Conservation (phyloP, 2,329 filamentous ascomycete species). For the Penicillium brevicompactum region DNA sequence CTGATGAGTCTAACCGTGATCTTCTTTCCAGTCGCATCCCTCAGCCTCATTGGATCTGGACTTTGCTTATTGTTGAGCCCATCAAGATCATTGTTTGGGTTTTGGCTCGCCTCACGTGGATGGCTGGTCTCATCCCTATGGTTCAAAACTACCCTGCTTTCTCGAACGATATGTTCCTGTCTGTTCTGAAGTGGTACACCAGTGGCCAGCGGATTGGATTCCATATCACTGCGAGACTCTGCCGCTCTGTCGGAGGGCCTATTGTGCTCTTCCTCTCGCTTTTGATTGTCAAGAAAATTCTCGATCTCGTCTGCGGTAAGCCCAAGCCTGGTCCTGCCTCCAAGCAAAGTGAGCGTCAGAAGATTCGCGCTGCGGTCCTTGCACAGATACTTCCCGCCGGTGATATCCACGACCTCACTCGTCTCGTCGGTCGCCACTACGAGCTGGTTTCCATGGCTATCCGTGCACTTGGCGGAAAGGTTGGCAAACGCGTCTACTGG, state of each 20-base stretch:
- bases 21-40: constrained; percentile 43
- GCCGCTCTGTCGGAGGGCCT: constrained; percentile 18
- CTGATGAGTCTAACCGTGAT: constrained; percentile 53
- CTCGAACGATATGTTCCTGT: constrained; percentile 16
- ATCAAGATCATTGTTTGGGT: constrained; percentile 45
- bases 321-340: constrained; percentile 19
- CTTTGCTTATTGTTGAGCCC: constrained; percentile 47
- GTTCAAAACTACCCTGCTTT: constrained; percentile 13
- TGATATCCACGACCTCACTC: constrained; percentile 52
- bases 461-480: constrained; percentile 52
- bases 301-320: constrained; percentile 22
- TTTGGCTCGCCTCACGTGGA: constrained; percentile 49
- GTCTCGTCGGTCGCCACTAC: constrained; percentile 58
- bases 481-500: constrained; percentile 60
- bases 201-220: constrained; percentile 17
- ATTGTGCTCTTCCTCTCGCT: constrained; percentile 16
- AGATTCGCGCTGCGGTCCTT: constrained; percentile 20
- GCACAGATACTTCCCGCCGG: constrained; percentile 45
- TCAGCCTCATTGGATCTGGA: constrained; percentile 50
- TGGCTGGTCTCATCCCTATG: constrained; percentile 32
- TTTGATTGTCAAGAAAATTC: constrained; percentile 11
- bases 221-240: constrained; percentile 21
- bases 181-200: constrained; percentile 20
- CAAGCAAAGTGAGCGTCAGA: constrained; percentile 16
- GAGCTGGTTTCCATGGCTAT: constrained; percentile 56